Conservation (phyloP, 2,329 filamentous ascomycete genomes). For the Zarea fungicola region DNA sequence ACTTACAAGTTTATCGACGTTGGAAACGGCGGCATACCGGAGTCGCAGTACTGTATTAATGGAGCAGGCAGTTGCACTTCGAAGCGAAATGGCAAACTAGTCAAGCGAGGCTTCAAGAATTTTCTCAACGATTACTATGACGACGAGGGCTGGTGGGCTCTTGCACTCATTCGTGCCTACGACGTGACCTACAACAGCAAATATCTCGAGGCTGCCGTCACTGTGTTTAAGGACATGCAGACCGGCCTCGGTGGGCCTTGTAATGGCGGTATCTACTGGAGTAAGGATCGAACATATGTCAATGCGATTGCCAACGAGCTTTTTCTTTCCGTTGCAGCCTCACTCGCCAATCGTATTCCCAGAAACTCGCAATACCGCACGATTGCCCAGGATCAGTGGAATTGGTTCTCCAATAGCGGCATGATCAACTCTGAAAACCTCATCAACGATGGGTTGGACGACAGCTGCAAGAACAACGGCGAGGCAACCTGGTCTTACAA, state of each 20-base stretch:
- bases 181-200: slow-evolving; percentile 46
- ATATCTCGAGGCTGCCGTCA: slow-evolving; percentile 49
- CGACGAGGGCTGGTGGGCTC: slow-evolving; percentile 60
- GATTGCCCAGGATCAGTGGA: slow-evolving; percentile 47
- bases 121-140: slow-evolving; percentile 54
- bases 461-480: slow-evolving; percentile 46
- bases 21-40: slow-evolving; percentile 28
- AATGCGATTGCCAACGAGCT: slow-evolving; percentile 55
- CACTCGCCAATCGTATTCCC: slow-evolving; percentile 45
- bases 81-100: slow-evolving; percentile 23
- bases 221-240: slow-evolving; percentile 53
- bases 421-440: slow-evolving; percentile 47
- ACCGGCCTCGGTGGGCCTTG: slow-evolving; percentile 42
- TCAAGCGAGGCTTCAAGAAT: slow-evolving; percentile 30
- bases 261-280: slow-evolving; percentile 53
- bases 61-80: slow-evolving; percentile 4
- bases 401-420: slow-evolving; percentile 46
- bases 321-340: slow-evolving; percentile 47
- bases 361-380: slow-evolving; percentile 35
- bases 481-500: slow-evolving; percentile 51
- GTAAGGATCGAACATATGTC: slow-evolving; percentile 46
- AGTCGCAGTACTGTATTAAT: slow-evolving; percentile 33
- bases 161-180: slow-evolving; percentile 52
- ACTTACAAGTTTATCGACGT: slow-evolving; percentile 34
- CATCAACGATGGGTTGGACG: slow-evolving; percentile 49